Conservation (phyloP, 164 flowering plant genomes). For the Nelumbo lutea region DNA sequence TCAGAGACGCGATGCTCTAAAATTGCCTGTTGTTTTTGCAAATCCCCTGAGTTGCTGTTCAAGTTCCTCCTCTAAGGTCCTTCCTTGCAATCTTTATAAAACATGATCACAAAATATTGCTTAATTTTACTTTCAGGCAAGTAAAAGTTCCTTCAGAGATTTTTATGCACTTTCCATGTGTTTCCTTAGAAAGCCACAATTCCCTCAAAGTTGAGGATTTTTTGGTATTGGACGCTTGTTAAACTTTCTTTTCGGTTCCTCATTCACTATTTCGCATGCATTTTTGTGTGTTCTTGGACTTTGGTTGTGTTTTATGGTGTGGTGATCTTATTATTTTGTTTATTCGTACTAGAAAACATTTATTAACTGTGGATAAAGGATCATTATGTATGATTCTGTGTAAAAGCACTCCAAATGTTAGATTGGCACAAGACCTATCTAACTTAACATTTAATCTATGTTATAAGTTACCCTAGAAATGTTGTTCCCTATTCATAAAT, state of each 20-base stretch:
- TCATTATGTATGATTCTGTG: too few relatives aligned
- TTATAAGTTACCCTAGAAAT: too few relatives aligned
- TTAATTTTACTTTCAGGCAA: not conserved
- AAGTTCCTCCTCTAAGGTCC: conserved; percentile 53
- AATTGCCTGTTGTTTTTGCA: conserved; percentile 43
- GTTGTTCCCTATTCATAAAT: too few relatives aligned
- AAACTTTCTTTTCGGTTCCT: not conserved
- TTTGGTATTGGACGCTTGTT: not conserved
- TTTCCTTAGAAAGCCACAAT: not conserved
- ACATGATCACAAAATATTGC: not conserved
- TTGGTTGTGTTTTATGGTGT: not conserved
- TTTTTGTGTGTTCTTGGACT: not conserved
- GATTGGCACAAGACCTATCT: too few relatives aligned
- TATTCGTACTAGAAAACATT: too few relatives aligned
- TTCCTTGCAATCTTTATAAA: not conserved
- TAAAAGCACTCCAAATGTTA: too few relatives aligned
- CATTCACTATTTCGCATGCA: not conserved
- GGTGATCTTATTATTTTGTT: not conserved
- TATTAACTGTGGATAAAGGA: too few relatives aligned
- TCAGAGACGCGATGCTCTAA: conserved; percentile 27
- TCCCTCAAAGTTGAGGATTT: not conserved
- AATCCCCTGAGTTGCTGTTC: conserved; percentile 57
- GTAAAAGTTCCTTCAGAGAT: not conserved
- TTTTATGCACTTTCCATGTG: not conserved
- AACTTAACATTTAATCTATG: too few relatives aligned